These are phyloP conservation scores for Aspergillus haitiensis DNA, from an alignment of 495 filamentous ascomycete species.

Conservation along the genomic window DNA sequence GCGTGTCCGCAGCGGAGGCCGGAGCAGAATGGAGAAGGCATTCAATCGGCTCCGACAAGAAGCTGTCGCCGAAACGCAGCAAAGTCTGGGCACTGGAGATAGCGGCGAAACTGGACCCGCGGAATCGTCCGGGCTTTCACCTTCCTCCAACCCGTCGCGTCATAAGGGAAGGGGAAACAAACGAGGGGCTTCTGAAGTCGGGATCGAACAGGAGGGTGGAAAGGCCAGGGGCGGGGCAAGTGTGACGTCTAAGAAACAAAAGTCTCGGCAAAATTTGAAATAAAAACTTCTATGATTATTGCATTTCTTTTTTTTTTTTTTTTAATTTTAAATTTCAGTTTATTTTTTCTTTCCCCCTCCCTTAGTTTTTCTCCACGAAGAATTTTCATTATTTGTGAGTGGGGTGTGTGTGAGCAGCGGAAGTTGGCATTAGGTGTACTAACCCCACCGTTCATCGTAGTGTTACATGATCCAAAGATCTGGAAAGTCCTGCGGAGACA, in stretches of 20 bases:
- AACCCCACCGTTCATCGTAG: conserved; percentile 22
- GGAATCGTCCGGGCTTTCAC: conserved; percentile 5
- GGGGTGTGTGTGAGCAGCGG: too few species aligned
- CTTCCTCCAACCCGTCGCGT: background rate
- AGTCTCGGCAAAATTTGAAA: conserved; percentile 13
- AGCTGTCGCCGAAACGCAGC: conserved; percentile 37
- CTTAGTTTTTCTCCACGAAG: background rate
- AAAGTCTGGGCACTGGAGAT: background rate
- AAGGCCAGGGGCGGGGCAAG: conserved; percentile 10
- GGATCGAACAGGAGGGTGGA: background rate
- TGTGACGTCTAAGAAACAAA: conserved; percentile 23
- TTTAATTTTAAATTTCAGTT: background rate
- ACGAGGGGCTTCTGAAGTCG: conserved; percentile 15
- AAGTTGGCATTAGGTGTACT: background rate
- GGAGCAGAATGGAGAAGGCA: conserved; percentile 82
- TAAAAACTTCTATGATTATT: background rate
- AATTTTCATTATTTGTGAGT: background rate
- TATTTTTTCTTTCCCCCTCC: background rate
- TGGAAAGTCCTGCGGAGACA: conserved; percentile 16
- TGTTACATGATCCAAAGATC: conserved; percentile 17
- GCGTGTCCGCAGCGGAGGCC: conserved; percentile 57
- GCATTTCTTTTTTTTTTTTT: background rate
- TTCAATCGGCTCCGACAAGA: conserved; percentile 64
- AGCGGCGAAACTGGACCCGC: conserved; percentile 4
- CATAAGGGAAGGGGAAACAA: conserved; percentile 24